Conservation (phyloP, 2,329 filamentous ascomycete species). For the Acrodontium crateriforme region DNA sequence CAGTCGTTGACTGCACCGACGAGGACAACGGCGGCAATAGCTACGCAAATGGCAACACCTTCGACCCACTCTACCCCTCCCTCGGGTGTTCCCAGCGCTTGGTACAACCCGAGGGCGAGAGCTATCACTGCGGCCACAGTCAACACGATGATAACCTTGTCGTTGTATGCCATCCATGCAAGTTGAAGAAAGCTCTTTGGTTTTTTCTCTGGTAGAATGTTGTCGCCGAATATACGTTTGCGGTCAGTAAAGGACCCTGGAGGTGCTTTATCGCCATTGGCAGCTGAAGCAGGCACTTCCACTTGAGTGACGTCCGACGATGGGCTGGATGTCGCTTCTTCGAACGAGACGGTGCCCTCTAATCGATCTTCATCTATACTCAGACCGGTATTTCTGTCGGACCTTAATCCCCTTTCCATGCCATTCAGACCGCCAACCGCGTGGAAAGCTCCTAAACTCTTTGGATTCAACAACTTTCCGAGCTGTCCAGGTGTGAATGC, state of each 20-base stretch:
- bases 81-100: slow-evolving; percentile 38
- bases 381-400: slow-evolving; percentile 50
- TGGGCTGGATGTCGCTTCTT: slow-evolving; percentile 39
- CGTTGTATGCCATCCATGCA: slow-evolving; percentile 72
- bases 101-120: slow-evolving; percentile 59
- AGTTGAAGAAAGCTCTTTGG: slow-evolving; percentile 55
- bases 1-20: slow-evolving; percentile 71
- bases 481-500: slow-evolving; percentile 73
- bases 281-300: slow-evolving; percentile 7
- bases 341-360: slow-evolving; percentile 53
- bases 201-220: slow-evolving; percentile 55
- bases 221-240: slow-evolving; percentile 55
- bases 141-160: slow-evolving; percentile 62
- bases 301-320: slow-evolving; percentile 15
- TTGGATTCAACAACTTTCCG: slow-evolving; percentile 68
- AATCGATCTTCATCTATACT: slow-evolving; percentile 54
- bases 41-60: slow-evolving; percentile 64
- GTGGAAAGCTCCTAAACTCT: slow-evolving; percentile 60
- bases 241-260: slow-evolving; percentile 43
- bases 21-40: slow-evolving; percentile 60
- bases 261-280: slow-evolving; percentile 4
- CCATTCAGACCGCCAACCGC: slow-evolving; percentile 60
- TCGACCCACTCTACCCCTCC: slow-evolving; percentile 67
- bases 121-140: slow-evolving; percentile 61
- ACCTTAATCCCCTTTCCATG: slow-evolving; percentile 58